Base-by-base conservation (phyloP, 1,139 yeast genomes). In the Lodderomyces metapsilosis region DNA sequence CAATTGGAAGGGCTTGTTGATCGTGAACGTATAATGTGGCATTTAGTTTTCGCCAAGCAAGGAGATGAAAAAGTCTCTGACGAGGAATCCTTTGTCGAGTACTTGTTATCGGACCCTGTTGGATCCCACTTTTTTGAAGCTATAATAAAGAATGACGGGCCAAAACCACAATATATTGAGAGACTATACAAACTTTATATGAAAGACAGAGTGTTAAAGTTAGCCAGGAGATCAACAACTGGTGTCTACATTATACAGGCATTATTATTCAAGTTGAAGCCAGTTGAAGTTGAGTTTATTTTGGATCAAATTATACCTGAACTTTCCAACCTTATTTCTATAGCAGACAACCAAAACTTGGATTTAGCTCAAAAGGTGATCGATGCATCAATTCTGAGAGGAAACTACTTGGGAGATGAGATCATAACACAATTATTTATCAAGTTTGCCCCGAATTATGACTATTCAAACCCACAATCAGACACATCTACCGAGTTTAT, bases 91-190 rank as follows among this genome's bases (percentile, higher is more conserved):
- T 89, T 85, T 59, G 84, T 89, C 32, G 96, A 89, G 58, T 86
- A 86, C 57, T 70, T 91, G 43, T 66, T 91, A 39, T 82, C 94
- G 5, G 96, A 91, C 56, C 74, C 95, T 1, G 88, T 89, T 12
- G 98, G 98, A 1, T 84, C 95, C 1, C 97, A 89, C 63, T 89
- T 91, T 66, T 69, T 91, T 34, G 91, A 91, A 61, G 75, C 83
- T 15, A 76, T 82, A 17, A 71, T 91, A 41, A 78, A 76, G 38
- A 67, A 69, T 45, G 78, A 76, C 42, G 76, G 77, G 12, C 85
- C 85, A 38, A 81, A 94, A 50, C 64, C 78, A 46, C 83, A 80
- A 51, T 80, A 80, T 54, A 77, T 85, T 35, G 86, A 83, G 52
- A 76, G 95, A 52, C 63, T 91, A 39, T 88, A 82, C 64, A 69